Evolutionary conservation across 1,284 basidiomycete genomes (phyloP), one percentile per base, ranked within the genome.

Genomic region (Pseudozyma thailandica): DNA sequence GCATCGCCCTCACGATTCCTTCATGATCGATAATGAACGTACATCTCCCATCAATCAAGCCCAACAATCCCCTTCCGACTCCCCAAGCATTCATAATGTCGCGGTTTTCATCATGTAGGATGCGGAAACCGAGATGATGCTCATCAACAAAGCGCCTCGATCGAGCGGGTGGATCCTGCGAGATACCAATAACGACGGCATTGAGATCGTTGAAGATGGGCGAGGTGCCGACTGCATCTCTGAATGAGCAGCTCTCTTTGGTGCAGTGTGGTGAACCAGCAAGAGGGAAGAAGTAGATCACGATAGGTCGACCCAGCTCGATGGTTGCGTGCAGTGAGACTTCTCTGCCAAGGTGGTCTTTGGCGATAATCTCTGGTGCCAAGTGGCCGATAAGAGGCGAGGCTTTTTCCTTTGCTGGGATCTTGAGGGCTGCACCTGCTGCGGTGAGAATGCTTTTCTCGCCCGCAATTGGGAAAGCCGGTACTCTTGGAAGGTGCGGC

Each of bases 251-350:
- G 23, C 50, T 60, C 37, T 79, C 65, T 37, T 64, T 60, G 9
- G 71, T 79, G 50, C 75, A 79, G 28, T 78, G 77, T 6, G 77
- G 77, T 4, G 77, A 78, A 9, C 77, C 77, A 15, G 77, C 75
- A 5, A 79, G 68, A 8, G 77, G 77, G 55, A 78, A 79, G 51
- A 79, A 79, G 62, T 63, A 78, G 33, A 79, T 66, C 15, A 76
- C 52, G 42, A 79, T 77, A 6, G 76, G 77, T 25, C 77, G 55
- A 2, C 77, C 77, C 0, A 79, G 55, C 2, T 37, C 27, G 38
- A 79, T 76, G 27, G 77, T 79, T 33, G 74, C 61, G 27, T 78
- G 77, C 1, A 79, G 59, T 3, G 75, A 78, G n/a, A 69, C 69
- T 6, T 33, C 12, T 3, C 76, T 57, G 10, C 64, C 75, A 27